phyloP scores from a whole-genome alignment of 768 basidiomycete genomes.

The Leccinum arenicola region DNA sequence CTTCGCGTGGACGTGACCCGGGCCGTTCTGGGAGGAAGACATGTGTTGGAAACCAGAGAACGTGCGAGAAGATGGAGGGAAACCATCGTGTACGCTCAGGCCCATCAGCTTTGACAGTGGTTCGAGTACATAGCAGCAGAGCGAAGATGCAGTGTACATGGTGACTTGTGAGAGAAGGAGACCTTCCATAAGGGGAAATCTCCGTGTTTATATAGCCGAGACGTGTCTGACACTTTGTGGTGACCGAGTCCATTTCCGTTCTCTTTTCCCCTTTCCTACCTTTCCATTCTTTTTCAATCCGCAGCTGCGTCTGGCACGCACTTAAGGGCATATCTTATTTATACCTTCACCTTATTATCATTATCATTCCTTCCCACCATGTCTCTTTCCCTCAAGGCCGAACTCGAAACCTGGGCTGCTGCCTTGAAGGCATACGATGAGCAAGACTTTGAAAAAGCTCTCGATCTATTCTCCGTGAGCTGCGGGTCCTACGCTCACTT shows the following conservation, averaged over 20 bases:
- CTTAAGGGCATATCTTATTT: neutral
- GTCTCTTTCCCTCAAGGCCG: conserved; percentile 57
- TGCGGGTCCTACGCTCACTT: neutral
- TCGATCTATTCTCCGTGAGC: conserved; percentile 74
- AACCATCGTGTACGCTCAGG: no score
- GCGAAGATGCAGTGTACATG: conserved; percentile 3
- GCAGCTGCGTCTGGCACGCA: conserved; percentile 29
- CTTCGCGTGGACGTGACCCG: neutral
- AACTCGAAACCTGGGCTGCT: conserved; percentile 83
- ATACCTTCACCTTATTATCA: neutral
- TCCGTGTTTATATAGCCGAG: conserved; percentile 1
- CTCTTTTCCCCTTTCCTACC: neutral
- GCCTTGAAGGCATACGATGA: conserved; percentile 89
- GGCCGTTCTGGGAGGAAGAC: neutral
- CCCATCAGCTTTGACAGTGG: neutral
- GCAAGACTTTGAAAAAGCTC: conserved; percentile 71
- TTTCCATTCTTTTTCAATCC: neutral
- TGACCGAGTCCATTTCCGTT: conserved; percentile 21
- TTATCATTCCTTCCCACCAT: conserved; percentile 12
- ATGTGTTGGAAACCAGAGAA: neutral
- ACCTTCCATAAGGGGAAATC: conserved; percentile 1
- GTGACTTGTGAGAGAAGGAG: neutral
- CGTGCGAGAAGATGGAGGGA: neutral
- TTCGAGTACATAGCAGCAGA: neutral
- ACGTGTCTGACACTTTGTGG: conserved; percentile 1